Percentiles rank a stretch among this genome's conserved stretches.
phyloP scores from a whole-genome alignment of 2,329 filamentous ascomycete genomes.

The Diaporthe caulivora region DNA sequence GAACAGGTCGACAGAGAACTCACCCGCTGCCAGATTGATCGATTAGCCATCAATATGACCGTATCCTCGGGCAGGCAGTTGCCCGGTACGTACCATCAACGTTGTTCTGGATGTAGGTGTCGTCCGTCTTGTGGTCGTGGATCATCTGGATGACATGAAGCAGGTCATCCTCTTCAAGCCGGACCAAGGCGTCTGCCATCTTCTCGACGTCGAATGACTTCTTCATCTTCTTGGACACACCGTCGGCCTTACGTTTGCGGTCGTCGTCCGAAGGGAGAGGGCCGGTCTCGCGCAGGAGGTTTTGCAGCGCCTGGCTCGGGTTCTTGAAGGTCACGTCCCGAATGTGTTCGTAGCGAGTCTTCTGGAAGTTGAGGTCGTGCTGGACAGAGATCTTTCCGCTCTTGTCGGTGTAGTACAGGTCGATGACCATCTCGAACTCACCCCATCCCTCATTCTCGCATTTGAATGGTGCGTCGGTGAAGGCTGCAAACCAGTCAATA shows the following conservation, averaged over 20 bases:
- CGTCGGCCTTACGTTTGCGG: conserved; percentile 73
- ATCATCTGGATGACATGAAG: conserved; percentile 97
- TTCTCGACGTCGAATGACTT: conserved; percentile 90
- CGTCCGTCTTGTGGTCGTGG: conserved; percentile 93
- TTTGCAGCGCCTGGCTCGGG: conserved; percentile 86
- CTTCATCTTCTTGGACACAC: conserved; percentile 82
- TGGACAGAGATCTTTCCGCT: conserved; percentile 81
- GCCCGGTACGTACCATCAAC: conserved; percentile 81
- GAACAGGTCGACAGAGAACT: conserved; percentile 98
- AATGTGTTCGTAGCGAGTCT: conserved; percentile 83
- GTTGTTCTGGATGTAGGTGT: conserved; percentile 98
- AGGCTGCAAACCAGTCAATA: conserved; percentile 63
- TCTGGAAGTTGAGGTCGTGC: conserved; percentile 94
- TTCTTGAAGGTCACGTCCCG: conserved; percentile 92
- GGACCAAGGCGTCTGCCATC: conserved; percentile 90
- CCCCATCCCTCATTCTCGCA: conserved; percentile 98
- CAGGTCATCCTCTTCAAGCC: conserved; percentile 91
- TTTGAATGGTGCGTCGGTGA: conserved; percentile 87
- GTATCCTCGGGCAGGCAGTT: conserved; percentile 31
- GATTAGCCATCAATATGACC: background rate
- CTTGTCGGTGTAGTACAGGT: conserved; percentile 87
- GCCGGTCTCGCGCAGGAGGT: conserved; percentile 84
- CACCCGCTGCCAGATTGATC: conserved; percentile 73
- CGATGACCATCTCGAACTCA: conserved; percentile 95
- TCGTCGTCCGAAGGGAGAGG: conserved; percentile 83